These are phyloP conservation scores for Funneliformis caledonium DNA, from an alignment of 371 early-diverging fungal genomes.

Conservation along the genomic window DNA sequence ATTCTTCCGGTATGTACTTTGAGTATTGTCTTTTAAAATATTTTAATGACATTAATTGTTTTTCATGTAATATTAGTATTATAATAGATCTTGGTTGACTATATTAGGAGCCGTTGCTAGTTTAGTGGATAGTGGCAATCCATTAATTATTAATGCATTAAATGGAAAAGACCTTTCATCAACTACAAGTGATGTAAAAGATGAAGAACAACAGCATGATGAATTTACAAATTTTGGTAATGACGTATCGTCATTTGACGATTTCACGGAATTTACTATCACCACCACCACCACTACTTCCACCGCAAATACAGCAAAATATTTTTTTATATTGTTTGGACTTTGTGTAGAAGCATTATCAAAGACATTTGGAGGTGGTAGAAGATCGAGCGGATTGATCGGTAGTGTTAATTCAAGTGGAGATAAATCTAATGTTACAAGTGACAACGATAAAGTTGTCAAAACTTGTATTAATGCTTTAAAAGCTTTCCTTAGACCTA, in stretches of 20 bases:
- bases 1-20: conserved; percentile 29
- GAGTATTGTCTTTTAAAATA: background rate
- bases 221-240: conserved; percentile 11
- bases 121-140: conserved; percentile 50
- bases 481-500: conserved; percentile 30
- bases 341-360: conserved; percentile 36
- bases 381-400: background rate
- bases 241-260: background rate
- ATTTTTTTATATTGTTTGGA: conserved; percentile 35
- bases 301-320: conserved; percentile 11
- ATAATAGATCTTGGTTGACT: conserved; percentile 59
- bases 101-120: conserved; percentile 63
- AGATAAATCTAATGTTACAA: background rate
- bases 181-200: background rate
- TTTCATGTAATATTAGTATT: conserved; percentile 45
- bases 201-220: background rate
- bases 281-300: too few relatives aligned
- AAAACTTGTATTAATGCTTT: conserved; percentile 30
- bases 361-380: conserved; percentile 31
- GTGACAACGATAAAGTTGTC: conserved; percentile 23
- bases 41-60: background rate
- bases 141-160: conserved; percentile 56
- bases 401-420: background rate
- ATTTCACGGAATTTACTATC: background rate
- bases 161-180: background rate